Percentiles rank a stretch among this genome's conserved stretches.
These are phyloP conservation scores for Rhododendron griersonianum DNA, from an alignment of 148 eudicot genomes.

Conservation along the genomic window DNA sequence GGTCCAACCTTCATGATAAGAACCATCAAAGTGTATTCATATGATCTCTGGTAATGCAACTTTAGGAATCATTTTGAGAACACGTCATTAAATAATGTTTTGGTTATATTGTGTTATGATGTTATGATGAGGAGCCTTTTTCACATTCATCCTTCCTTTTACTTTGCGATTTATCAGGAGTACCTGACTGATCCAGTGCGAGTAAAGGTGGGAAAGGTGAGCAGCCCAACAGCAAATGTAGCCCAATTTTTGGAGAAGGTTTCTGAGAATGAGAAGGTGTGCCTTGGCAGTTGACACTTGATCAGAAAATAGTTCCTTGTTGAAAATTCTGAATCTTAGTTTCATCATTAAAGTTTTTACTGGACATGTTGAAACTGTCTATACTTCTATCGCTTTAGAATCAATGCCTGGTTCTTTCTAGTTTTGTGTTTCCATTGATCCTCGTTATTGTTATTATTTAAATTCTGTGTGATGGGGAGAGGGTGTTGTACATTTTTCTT, in stretches of 20 bases:
- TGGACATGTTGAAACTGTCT: neutral
- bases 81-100: neutral
- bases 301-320: neutral
- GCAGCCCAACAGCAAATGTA: constrained; percentile 55
- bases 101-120: neutral
- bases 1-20: neutral
- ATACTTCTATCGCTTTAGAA: neutral
- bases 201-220: constrained; percentile 53
- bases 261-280: constrained; percentile 45
- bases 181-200: constrained; percentile 48
- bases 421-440: neutral
- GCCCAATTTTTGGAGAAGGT: constrained; percentile 44
- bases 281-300: neutral
- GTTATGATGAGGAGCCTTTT: neutral
- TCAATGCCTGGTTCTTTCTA: neutral
- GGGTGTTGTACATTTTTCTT: neutral
- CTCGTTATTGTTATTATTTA: neutral
- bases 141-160: neutral
- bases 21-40: neutral
- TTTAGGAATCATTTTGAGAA: neutral
- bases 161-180: constrained; percentile 23
- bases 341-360: neutral
- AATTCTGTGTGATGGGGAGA: neutral
- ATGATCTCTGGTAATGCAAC: neutral
- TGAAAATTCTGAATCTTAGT: neutral